Evolutionary conservation across 768 basidiomycete genomes (phyloP), one percentile per base, ranked within the genome.

Genomic region (Podaxis sp.): DNA sequence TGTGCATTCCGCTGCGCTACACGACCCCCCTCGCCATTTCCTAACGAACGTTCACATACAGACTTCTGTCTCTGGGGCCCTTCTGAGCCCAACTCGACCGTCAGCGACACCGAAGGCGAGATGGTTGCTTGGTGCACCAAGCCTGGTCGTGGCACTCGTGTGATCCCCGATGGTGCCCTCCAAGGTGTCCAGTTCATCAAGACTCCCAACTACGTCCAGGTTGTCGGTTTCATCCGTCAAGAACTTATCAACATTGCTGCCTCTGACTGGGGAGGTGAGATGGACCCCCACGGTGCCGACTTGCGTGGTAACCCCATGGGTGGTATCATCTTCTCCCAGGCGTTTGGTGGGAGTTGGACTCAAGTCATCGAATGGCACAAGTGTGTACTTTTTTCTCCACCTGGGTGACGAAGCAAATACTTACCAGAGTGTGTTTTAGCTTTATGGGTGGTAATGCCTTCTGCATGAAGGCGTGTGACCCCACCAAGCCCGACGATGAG

Each of bases 271-370:
- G 91, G 92, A 64, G 91, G 91, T 58, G 91, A 93, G 73, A 82
- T 56, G 89, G 90, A 69, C 23, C 42, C 37, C 40, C 42, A 47
- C n/a, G 35, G 38, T 55, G 35, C 28, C n/a, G 52, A 50, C n/a
- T 64, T 89, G 82, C 83, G 88, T 63, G 92, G 91, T n/a, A 94
- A 91, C 74, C 89, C 89, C 1, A 79, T 90, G 48, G 90, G 91
- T 65, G 88, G 84, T 46, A 70, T 92, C 32, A 57, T 91, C 23
- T 93, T 82, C 75, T 83, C 87, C 1, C 84, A 76, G 59, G 79
- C 75, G 5, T 88, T 79, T 67, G 73, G 70, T 40, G 74, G 79
- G 18, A 69, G 74, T 0, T 79, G 74, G 68, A 67, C 73, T 10
- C 91, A 93, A 67, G 79, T 86, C 25, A 75, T 77, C 23, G 84